Percentiles rank a stretch among this genome's conserved stretches.
These are phyloP conservation scores for Fusarium mundagurra DNA, from an alignment of 2,329 filamentous ascomycete genomes.

Conservation along the genomic window DNA sequence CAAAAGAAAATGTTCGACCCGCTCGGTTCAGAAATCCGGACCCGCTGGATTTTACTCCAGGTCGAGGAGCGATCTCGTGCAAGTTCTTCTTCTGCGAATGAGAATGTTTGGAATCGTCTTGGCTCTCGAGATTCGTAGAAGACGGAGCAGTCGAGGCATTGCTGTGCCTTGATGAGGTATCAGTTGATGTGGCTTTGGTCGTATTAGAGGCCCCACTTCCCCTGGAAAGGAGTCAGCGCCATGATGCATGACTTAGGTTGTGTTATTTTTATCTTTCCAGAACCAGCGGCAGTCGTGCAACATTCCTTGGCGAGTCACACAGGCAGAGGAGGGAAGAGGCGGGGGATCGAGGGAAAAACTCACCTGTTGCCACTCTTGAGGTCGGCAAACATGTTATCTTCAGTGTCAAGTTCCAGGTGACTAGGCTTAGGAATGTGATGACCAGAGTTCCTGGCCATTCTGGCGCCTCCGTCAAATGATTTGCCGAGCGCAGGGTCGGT, in stretches of 20 bases:
- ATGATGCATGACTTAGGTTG: constrained; percentile 38
- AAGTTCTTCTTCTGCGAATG: constrained; percentile 51
- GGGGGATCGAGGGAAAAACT: constrained; percentile 44
- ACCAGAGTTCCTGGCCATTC: constrained; percentile 51
- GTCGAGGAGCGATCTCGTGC: constrained; percentile 50
- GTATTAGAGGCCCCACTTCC: constrained; percentile 70
- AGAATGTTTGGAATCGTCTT: constrained; percentile 45
- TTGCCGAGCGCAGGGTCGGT: constrained; percentile 56
- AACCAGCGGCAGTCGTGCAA: constrained; percentile 31
- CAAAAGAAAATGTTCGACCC: constrained; percentile 69
- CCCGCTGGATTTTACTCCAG: constrained; percentile 59
- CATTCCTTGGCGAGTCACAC: constrained; percentile 35
- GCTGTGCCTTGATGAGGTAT: constrained; percentile 70
- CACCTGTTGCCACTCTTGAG: constrained; percentile 65
- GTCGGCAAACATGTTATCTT: constrained; percentile 69
- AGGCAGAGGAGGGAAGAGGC: constrained; percentile 22
- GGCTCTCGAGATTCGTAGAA: constrained; percentile 56
- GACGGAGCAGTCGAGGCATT: constrained; percentile 70
- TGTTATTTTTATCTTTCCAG: constrained; percentile 40
- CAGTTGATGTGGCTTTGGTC: constrained; percentile 67
- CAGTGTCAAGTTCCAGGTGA: constrained; percentile 54
- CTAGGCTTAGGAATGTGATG: constrained; percentile 52
- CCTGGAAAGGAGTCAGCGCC: constrained; percentile 56
- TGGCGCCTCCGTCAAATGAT: constrained; percentile 62
- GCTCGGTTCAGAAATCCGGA: constrained; percentile 65